A percentile compares a stretch with the other conserved stretches of the same genome.
phyloP scores from a whole-genome alignment of 345 rosid genomes.

The Boechera stricta region DNA sequence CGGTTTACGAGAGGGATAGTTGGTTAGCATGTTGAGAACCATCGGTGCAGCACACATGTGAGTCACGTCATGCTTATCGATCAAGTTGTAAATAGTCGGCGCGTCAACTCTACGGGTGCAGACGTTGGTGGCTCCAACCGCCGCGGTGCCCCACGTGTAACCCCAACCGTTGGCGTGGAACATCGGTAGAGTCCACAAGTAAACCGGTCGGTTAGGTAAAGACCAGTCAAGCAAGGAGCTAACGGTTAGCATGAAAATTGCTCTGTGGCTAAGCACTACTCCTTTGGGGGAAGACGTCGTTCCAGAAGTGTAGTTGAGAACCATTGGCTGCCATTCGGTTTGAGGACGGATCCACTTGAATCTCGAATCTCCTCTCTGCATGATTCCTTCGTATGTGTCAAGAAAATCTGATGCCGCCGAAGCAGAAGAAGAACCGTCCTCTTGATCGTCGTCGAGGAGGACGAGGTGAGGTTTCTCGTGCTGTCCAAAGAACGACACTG shows the following conservation, averaged over 20 bases:
- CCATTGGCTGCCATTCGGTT: constrained; percentile 68
- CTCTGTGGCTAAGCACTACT: constrained; percentile 64
- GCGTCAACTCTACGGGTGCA: constrained; percentile 65
- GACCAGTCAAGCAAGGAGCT: constrained; percentile 55
- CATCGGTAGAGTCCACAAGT: constrained; percentile 71
- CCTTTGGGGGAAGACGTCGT: constrained; percentile 74
- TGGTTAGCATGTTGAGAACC: constrained; percentile 66
- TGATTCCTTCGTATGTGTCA: constrained; percentile 55
- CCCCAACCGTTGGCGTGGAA: constrained; percentile 78
- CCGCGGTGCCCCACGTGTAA: constrained; percentile 67
- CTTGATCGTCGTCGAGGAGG: constrained; percentile 53
- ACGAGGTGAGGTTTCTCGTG: constrained; percentile 41
- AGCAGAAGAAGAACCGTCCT: constrained; percentile 5
- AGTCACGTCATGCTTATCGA: constrained; percentile 57
- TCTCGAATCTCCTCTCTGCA: constrained; percentile 50
- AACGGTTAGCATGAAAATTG: constrained; percentile 52
- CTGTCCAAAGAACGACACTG: constrained; percentile 48
- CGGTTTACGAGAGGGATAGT: constrained; percentile 38
- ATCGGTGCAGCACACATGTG: constrained; percentile 78
- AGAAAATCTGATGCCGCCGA: constrained; percentile 42
- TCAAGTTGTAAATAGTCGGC: constrained; percentile 48
- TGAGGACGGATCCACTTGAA: constrained; percentile 58
- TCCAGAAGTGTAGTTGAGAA: constrained; percentile 72
- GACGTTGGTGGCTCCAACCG: constrained; percentile 67
- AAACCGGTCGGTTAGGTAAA: constrained; percentile 53